Percentiles rank a stretch among this genome's conserved stretches.
These are phyloP conservation scores for Suillus paluster DNA, from an alignment of 768 basidiomycete genomes.

Conservation along the genomic window DNA sequence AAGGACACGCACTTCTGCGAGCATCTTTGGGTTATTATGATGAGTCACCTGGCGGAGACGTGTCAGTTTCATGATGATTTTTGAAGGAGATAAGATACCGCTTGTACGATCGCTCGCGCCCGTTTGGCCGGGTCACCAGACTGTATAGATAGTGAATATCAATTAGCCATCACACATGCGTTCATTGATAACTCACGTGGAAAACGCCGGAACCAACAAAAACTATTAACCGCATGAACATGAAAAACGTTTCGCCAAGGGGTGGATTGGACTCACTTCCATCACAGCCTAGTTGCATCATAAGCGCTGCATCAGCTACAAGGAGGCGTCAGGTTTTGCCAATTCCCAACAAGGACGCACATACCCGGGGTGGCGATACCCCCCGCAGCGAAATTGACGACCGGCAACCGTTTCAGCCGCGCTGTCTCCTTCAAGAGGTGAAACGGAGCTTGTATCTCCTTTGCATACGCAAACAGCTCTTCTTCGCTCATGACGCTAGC, in stretches of 20 bases:
- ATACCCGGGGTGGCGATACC: slow-evolving; percentile 90
- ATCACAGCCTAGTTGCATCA: slow-evolving; percentile 99
- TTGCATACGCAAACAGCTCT: slow-evolving; percentile 92
- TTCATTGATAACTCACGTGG: slow-evolving; percentile 73
- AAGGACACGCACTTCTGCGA: slow-evolving; percentile 70
- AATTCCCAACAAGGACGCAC: slow-evolving; percentile 12
- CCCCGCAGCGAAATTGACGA: slow-evolving; percentile 97
- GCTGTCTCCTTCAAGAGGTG: slow-evolving; percentile 96
- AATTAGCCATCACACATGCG: too few species aligned
- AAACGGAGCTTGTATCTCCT: slow-evolving; percentile 91
- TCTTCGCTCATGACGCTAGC: slow-evolving; percentile 91
- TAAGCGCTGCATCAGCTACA: slow-evolving; percentile 90
- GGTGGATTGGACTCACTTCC: slow-evolving; percentile 69
- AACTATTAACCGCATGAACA: slow-evolving; percentile 50
- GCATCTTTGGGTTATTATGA: slow-evolving; percentile 90
- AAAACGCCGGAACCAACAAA: slow-evolving; percentile 99
- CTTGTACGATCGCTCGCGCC: slow-evolving; percentile 95
- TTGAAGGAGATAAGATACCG: slow-evolving; percentile 52
- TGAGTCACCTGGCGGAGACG: slow-evolving; percentile 69
- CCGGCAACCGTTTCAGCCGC: slow-evolving; percentile 89
- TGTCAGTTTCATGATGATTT: slow-evolving; percentile 9
- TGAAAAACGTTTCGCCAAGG: background rate
- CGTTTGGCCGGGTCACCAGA: slow-evolving; percentile 93
- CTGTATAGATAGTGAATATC: slow-evolving; percentile 40
- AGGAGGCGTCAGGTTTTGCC: background rate